Base-by-base conservation (phyloP, 768 basidiomycete species). In the Tricholoma hemisulphureum region DNA sequence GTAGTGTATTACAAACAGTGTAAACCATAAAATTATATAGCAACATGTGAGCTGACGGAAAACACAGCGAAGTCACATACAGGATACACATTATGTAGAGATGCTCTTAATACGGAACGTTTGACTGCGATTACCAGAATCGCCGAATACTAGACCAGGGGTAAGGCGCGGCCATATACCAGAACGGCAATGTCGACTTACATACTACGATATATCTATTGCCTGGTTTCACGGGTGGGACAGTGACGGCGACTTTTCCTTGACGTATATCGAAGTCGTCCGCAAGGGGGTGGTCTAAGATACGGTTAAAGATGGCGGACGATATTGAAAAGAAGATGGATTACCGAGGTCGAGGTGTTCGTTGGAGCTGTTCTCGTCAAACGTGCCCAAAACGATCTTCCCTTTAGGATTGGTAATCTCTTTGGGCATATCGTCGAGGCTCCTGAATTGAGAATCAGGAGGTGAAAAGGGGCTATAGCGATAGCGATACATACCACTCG, bases 41-140 rank as follows among this genome's bases (percentile, higher is more conserved):
- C 39, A 26, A 37, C 16, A 34, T 26, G 23, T 28, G 16, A 52
- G 32, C 48, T 39, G 29, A 24, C 26, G 56, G 23, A 34, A 51
- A 49, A 16, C 6, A 46, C 20, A 21, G n/a, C 23, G n/a, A 37
- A 51, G 34, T 52, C 53, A 53, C 24, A 37, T 45, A 51, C 29
- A 41, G 14, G 52, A 41, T 29, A 31, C n/a, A 54, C 37, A 45
- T 31, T 28, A 48, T 24, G 41, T 55, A 13, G 39, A 39, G 59
- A 56, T 64, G 53, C 43, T 53, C 37, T 58, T 64, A 62, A 86
- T 85, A 10, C 70, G 75, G 64, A 88, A 87, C 52, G 57, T 2
- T 1, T 75, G 74, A 59, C 79, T 83, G 43, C 61, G 62, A 67
- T 87, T 80, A 26, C 83, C 84, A n/a, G 83, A 84, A 65, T 84